Evolutionary conservation across 495 filamentous ascomycete genomes (phyloP).

Genomic region (Annulohypoxylon nitens): DNA sequence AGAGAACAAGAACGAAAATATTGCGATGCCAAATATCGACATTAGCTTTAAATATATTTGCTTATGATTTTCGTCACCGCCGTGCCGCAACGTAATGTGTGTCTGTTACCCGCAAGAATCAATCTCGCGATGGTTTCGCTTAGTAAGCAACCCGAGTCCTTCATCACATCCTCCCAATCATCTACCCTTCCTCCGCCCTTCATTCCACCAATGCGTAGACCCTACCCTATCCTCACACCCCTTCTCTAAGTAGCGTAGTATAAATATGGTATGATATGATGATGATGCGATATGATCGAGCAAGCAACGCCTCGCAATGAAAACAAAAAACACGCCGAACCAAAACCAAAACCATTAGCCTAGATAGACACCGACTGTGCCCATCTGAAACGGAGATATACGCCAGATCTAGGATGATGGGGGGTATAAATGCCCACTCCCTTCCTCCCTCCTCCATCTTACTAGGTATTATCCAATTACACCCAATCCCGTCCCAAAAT

Average conservation of each 20-base stretch:
- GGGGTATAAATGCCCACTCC: constrained; percentile 1
- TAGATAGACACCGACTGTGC: neutral
- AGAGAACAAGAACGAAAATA: neutral
- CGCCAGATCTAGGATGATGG: neutral
- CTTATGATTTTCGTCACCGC: neutral
- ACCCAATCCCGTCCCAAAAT: neutral
- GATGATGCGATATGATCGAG: neutral
- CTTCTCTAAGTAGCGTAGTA: neutral
- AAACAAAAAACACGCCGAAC: neutral
- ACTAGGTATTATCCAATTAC: neutral
- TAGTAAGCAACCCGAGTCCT: neutral
- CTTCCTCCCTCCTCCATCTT: neutral
- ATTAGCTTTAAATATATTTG: neutral
- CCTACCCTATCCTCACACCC: neutral
- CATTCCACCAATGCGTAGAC: neutral
- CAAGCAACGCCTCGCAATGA: constrained; percentile 1
- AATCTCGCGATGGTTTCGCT: neutral
- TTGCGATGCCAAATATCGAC: neutral
- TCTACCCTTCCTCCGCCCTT: neutral
- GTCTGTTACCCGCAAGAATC: constrained; percentile 15
- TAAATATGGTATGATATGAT: neutral
- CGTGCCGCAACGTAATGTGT: neutral
- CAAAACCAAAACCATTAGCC: neutral
- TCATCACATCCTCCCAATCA: neutral
- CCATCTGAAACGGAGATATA: too few species aligned